Base-by-base conservation (phyloP, 208 protist genomes). In the Spongospora subterranea region DNA sequence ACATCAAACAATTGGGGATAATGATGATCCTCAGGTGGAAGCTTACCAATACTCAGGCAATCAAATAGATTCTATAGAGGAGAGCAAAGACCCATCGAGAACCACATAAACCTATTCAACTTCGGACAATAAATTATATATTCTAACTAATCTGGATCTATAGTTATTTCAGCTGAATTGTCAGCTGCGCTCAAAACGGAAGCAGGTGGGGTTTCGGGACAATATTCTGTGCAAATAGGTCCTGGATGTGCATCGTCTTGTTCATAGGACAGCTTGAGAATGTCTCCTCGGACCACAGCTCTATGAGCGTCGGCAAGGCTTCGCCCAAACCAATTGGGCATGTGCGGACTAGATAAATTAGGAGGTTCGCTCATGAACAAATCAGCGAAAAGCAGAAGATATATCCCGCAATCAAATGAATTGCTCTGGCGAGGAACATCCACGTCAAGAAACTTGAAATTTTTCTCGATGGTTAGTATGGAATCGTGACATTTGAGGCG, bases 401-500 rank as follows among this genome's bases (percentile, higher is more conserved):
- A 82, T 6, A 82, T 82, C 6, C 71, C 71, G 40, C 71, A 82
- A 43, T 82, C 71, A n/a, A 40, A 82, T 13, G 71, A 82, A 35
- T 82, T 82, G 17, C 17, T 82, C 40, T 82, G 71, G 6, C 35
- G 6, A 6, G 71, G 71, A 39, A 82, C 71, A 20, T 82, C 17
- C 6, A 82, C 71, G 35, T 82, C 71, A 43, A 82, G 6, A n/a
- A 82, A n/a, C n/a, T 43, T 6, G 71, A 82, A 82, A 43, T 82
- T 35, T 6, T 6, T 82, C 71, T 35, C 40, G n/a, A 82, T 82
- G 6, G 6, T 43, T 6, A 39, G n/a, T 35, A 35, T 35, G 71
- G 17, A 35, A 20, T 35, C 71, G 35, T 6, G 17, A 6, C 6
- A 17, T n/a, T 35, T 35, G 17, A 82, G 17, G 17, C 71, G 6